Percentiles rank a stretch among this genome's conserved stretches.
These are phyloP conservation scores for Aethionema arabicum DNA, from an alignment of 345 rosid genomes.

Conservation along the genomic window DNA sequence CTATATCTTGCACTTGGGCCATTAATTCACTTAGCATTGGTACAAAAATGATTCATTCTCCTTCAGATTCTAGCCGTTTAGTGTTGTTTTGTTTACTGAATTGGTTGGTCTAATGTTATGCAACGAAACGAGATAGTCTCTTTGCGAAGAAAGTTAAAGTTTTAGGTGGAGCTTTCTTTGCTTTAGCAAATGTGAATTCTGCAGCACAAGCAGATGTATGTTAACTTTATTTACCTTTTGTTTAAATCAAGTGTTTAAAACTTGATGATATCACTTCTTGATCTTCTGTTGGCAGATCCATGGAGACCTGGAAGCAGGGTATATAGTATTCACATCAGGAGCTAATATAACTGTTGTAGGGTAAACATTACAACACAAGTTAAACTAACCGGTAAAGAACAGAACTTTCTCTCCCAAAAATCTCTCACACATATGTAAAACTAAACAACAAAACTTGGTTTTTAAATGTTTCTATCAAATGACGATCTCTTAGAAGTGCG, in stretches of 20 bases:
- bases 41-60: constrained; percentile 36
- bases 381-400: constrained; percentile 57
- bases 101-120: constrained; percentile 43
- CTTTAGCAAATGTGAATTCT: constrained; percentile 90
- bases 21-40: constrained; percentile 82
- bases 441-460: neutral
- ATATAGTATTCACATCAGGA: constrained; percentile 87
- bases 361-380: constrained; percentile 91
- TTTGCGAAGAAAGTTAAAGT: constrained; percentile 79
- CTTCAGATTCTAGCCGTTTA: neutral
- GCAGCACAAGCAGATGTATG: constrained; percentile 92
- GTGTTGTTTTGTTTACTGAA: neutral
- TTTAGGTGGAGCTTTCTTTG: constrained; percentile 94
- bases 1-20: constrained; percentile 94
- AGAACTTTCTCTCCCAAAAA: too few relatives aligned
- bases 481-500: constrained; percentile 57
- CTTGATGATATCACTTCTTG: constrained; percentile 1
- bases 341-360: constrained; percentile 83
- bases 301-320: constrained; percentile 97
- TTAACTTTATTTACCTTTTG: too few relatives aligned
- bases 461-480: constrained; percentile 39
- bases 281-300: constrained; percentile 54
- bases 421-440: too few relatives aligned
- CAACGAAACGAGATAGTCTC: constrained; percentile 82
- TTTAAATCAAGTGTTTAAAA: neutral